Conservation (phyloP, 352 stramenopile species). For the Phytopythium boreale region DNA sequence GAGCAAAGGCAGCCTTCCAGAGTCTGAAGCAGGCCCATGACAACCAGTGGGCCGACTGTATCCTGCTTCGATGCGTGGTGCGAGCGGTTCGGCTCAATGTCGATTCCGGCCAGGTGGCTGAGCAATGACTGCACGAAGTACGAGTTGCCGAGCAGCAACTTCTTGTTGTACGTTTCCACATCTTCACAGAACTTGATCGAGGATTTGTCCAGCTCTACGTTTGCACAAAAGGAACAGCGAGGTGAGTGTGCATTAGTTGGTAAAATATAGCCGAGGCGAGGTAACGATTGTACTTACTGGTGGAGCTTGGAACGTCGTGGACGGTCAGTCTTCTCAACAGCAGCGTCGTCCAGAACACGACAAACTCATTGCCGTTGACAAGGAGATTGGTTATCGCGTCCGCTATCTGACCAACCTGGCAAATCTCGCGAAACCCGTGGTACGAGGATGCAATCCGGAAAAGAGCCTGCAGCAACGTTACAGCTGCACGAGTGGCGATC, state of each 20-base stretch:
- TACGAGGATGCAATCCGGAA: constrained; percentile 86
- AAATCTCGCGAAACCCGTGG: constrained; percentile 83
- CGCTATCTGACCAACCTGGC: constrained; percentile 68
- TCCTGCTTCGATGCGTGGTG: constrained; percentile 7
- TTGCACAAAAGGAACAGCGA: constrained; percentile 1
- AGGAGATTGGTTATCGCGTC: constrained; percentile 80
- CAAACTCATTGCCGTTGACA: constrained; percentile 77
- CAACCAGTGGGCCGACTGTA: constrained; percentile 64
- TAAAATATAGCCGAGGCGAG: constrained; percentile 6
- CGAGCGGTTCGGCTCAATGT: constrained; percentile 28
- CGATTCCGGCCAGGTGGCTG: constrained; percentile 51
- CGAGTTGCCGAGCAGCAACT: constrained; percentile 64
- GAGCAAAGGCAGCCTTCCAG: constrained; percentile 91
- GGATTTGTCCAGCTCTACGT: constrained; percentile 36
- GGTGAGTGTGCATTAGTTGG: neutral
- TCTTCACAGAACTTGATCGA: constrained; percentile 67
- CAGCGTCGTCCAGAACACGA: constrained; percentile 85
- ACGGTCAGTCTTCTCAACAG: constrained; percentile 61
- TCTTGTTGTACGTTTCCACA: constrained; percentile 74
- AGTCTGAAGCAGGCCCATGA: constrained; percentile 90
- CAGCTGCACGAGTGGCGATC: constrained; percentile 58
- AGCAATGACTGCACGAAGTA: constrained; percentile 69
- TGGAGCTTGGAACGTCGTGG: constrained; percentile 32
- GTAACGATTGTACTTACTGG: constrained; percentile 33
- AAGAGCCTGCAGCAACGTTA: constrained; percentile 78